Percentiles rank a stretch among this genome's conserved stretches.
Conservation (phyloP, 352 stramenopile species). For the Peronospora belbahrii region DNA sequence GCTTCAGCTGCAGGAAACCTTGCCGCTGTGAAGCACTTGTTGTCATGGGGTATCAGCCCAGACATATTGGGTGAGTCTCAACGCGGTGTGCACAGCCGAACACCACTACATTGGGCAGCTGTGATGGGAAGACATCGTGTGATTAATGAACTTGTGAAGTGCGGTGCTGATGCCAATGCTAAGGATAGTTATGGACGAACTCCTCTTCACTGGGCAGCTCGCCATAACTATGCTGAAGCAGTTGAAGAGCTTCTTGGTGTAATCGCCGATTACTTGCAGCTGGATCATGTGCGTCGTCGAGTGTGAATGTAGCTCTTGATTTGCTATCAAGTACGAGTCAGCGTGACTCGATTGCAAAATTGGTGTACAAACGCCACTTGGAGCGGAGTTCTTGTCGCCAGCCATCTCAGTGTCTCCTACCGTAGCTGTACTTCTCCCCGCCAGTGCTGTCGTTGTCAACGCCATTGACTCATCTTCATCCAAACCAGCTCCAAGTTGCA, state of each 20-base stretch:
- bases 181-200: constrained; percentile 53
- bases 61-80: constrained; percentile 71
- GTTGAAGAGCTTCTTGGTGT: constrained; percentile 44
- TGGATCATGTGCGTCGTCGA: constrained; percentile 20
- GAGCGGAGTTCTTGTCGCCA: constrained; percentile 1
- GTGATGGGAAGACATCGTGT: constrained; percentile 55
- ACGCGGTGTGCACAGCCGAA: constrained; percentile 45
- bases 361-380: constrained; percentile 20
- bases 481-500: constrained; percentile 51
- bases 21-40: constrained; percentile 38
- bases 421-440: constrained; percentile 1
- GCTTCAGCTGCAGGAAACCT: constrained; percentile 51
- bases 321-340: constrained; percentile 32
- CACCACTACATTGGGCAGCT: constrained; percentile 67
- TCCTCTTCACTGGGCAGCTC: constrained; percentile 68
- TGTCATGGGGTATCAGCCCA: constrained; percentile 45
- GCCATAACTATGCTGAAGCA: constrained; percentile 55
- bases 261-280: constrained; percentile 41
- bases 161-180: constrained; percentile 47
- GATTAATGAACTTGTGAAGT: constrained; percentile 41
- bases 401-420: background rate
- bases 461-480: constrained; percentile 37
- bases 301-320: constrained; percentile 34
- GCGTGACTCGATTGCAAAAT: constrained; percentile 35
- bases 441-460: constrained; percentile 14